Base-by-base conservation (phyloP, 768 basidiomycete genomes). In the Termitomyces heimii region DNA sequence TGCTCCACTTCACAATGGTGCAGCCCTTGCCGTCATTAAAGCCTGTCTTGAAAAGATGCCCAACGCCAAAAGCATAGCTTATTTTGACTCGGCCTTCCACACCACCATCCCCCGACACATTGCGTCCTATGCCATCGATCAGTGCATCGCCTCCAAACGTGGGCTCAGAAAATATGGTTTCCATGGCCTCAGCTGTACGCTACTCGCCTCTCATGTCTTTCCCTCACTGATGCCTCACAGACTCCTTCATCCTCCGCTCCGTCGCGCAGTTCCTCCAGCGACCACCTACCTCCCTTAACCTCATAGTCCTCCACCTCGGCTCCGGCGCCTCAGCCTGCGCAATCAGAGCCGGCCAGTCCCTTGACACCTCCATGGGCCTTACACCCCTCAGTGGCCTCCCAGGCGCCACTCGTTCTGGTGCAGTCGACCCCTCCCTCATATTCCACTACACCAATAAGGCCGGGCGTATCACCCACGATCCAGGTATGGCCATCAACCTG, bases 301-400 rank as follows among this genome's bases (percentile, higher is more conserved):
- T 95, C 51, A 92, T 96, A 56, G 77, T 92, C 16, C 76, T 92
- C 31, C 94, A 96, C 69, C 82, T 96, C 55, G 94, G 94, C 5
- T 91, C 90, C n/a, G 94, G 94, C 14, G 94, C 93, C 0, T 92
- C 88, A 14, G 83, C 80, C 14, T 94, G 92, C 68, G 84, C 84
- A 18, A 86, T 96, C 68, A 77, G 78, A 49, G 66, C 76, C 39
- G 94, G 94, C 22, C 73, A 79, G 58, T 91, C 89, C 22, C 77
- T 87, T 61, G 92, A 96, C 70, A 95, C 92, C 1, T 86, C 83
- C 37, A 97, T 97, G 94, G 94, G 93, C 3, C 80, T 97, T 37
- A 94, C 94, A 1, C 94, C 93, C 4, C 71, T 94, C n/a, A 84
- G 84, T 54, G 93, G 93, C 2, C 75, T 96, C 0, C 92, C 94